Base-by-base conservation (phyloP, 1,139 yeast genomes). In the Lodderomyces orthopsilosis region DNA sequence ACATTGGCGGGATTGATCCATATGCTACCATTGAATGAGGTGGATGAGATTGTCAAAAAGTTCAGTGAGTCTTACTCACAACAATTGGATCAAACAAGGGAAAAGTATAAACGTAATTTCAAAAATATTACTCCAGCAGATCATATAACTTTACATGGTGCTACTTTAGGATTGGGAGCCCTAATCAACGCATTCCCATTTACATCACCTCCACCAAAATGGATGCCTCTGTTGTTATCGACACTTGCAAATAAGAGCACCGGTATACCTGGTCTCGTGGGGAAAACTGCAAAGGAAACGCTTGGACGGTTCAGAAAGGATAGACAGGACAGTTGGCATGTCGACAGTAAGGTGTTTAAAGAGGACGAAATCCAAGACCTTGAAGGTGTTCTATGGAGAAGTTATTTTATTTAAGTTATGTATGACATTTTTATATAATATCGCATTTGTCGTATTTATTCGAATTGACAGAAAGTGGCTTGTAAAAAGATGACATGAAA, bases 281-380 rank as follows among this genome's bases (percentile, higher is more conserved):
- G 96, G 1, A 80, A 84, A 49, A 79, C 96, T 1, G 95, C 96
- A 6, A 93, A 93, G 63, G 82, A 83, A 26, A 77, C 81, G 1
- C 73, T 94, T 41, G 85, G 95, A 46, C 85, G 82, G 50, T 94
- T 93, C 66, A 93, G 91, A 61, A 91, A 90, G 67, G 84, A 89
- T 5, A 79, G 98, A 53, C 95, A 91, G 46, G 98, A 94, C 58
- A 89, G 97, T 0, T 94, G 99, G 99, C 95, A 87, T 54, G 77
- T 89, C 50, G 98, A 94, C 61, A 78, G 87, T 47, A 74, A 74
- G 54, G 81, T 80, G 6, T 94, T 94, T 61, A 79, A 83, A 6
- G 80, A 77, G 41, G 88, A 84, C 12, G 95, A 93, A 62, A 71
- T 90, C 41, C 95, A 90, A 56, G 96, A 90, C 61, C 70, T 94